These are phyloP conservation scores for Lachnellula arida DNA, from an alignment of 2,329 filamentous ascomycete genomes.

Conservation along the genomic window DNA sequence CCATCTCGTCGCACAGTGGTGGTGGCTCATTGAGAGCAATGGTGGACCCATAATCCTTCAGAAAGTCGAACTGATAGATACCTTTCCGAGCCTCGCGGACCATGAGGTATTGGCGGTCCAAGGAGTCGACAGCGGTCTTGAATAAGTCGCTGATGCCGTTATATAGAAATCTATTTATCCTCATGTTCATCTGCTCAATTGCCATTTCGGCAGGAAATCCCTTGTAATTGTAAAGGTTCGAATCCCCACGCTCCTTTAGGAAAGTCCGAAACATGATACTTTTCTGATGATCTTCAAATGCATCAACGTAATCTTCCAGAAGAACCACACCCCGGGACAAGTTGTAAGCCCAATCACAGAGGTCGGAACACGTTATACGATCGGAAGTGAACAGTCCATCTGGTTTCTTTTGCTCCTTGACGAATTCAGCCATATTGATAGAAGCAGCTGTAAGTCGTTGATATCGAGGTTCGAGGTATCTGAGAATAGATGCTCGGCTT, in stretches of 20 bases:
- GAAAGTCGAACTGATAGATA: background rate
- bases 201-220: background rate
- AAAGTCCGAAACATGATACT: no score
- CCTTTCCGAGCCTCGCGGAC: background rate
- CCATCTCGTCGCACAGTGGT: background rate
- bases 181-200: background rate
- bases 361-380: no score
- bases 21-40: background rate
- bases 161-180: no score
- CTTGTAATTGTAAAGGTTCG: background rate
- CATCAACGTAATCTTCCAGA: background rate
- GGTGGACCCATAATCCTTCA: background rate
- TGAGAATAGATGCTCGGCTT: background rate
- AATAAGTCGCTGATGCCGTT: no score
- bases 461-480: constrained; percentile 6
- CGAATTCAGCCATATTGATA: constrained; percentile 1
- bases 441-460: constrained; percentile 3
- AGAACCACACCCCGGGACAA: background rate
- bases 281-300: background rate
- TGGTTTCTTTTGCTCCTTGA: background rate
- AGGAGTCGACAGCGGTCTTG: background rate
- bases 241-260: no score
- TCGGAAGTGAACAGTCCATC: background rate
- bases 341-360: no score
- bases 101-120: background rate